Percentiles rank a stretch among this genome's conserved stretches.
These are phyloP conservation scores for Lipomyces yamadae DNA, from an alignment of 805 yeast genomes.

Conservation along the genomic window DNA sequence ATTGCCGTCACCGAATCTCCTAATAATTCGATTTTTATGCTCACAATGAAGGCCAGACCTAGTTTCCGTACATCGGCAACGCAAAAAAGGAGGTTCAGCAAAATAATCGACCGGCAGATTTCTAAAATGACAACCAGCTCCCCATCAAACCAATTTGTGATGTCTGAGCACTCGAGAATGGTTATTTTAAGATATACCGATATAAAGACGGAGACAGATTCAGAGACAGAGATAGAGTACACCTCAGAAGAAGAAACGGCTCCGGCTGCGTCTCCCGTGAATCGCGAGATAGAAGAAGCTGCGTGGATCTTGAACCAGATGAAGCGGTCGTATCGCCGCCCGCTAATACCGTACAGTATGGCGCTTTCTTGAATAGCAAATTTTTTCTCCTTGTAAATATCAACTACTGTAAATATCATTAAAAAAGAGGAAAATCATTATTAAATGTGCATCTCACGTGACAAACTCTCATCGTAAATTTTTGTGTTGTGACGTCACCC, in stretches of 20 bases:
- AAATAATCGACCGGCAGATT: background rate
- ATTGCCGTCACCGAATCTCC: background rate
- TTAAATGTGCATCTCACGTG: no score
- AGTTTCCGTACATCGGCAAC: background rate
- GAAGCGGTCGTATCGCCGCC: background rate
- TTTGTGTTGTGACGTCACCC: no score
- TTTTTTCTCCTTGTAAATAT: no score
- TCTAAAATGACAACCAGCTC: background rate
- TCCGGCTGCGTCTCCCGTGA: background rate
- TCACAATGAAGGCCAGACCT: background rate
- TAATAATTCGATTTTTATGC: background rate
- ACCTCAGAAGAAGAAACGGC: background rate
- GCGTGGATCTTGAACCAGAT: conserved; percentile 5
- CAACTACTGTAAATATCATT: no score
- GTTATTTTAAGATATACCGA: background rate
- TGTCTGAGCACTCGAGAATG: background rate
- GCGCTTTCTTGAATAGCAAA: no score
- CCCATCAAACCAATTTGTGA: background rate
- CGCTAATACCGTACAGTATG: background rate
- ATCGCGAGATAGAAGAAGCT: background rate
- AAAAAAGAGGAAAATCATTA: no score
- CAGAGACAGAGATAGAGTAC: background rate
- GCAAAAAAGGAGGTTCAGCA: background rate
- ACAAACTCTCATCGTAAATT: no score
- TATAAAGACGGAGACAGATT: background rate